These are phyloP conservation scores for Mucor plumbeus DNA, from an alignment of 371 early-diverging fungal species.

Conservation along the genomic window DNA sequence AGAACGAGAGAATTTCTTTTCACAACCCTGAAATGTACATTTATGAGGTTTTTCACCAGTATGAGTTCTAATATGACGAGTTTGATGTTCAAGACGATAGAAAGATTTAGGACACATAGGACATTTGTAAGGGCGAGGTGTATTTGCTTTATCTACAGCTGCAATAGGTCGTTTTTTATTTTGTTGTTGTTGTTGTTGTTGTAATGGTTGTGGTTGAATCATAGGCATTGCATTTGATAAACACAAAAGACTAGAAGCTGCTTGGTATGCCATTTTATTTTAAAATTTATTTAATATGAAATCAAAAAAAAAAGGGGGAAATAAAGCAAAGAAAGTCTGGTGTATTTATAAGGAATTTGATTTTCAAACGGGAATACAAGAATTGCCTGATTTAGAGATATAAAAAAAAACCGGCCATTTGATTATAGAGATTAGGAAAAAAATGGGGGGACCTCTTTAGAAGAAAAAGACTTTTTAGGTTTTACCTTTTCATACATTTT, in stretches of 20 bases:
- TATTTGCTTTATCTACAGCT: slow-evolving; percentile 44
- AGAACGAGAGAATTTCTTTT: slow-evolving; percentile 78
- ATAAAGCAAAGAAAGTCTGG: neutral
- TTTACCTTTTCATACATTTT: slow-evolving; percentile 9
- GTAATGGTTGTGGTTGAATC: slow-evolving; percentile 11
- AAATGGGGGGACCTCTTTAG: neutral
- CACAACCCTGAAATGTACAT: slow-evolving; percentile 73
- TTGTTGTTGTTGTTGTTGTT: slow-evolving; percentile 6
- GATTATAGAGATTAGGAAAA: slow-evolving; percentile 13
- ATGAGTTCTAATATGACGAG: slow-evolving; percentile 82
- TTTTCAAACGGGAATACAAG: neutral
- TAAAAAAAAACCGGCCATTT: slow-evolving; percentile 14
- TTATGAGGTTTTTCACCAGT: slow-evolving; percentile 85
- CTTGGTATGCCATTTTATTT: slow-evolving; percentile 34
- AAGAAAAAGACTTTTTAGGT: neutral
- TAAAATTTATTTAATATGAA: neutral
- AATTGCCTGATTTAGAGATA: slow-evolving; percentile 18
- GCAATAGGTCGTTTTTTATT: slow-evolving; percentile 38
- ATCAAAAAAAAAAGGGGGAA: slow-evolving; percentile 15
- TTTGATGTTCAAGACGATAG: slow-evolving; percentile 72
- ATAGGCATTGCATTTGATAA: slow-evolving; percentile 32
- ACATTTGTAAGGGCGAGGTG: slow-evolving; percentile 69
- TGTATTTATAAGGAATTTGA: slow-evolving; percentile 21
- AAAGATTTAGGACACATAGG: slow-evolving; percentile 70
- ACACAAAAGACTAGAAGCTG: slow-evolving; percentile 42